These are phyloP conservation scores for Vitis hybrid DNA, from an alignment of 177 flowering plant species.

Conservation along the genomic window DNA sequence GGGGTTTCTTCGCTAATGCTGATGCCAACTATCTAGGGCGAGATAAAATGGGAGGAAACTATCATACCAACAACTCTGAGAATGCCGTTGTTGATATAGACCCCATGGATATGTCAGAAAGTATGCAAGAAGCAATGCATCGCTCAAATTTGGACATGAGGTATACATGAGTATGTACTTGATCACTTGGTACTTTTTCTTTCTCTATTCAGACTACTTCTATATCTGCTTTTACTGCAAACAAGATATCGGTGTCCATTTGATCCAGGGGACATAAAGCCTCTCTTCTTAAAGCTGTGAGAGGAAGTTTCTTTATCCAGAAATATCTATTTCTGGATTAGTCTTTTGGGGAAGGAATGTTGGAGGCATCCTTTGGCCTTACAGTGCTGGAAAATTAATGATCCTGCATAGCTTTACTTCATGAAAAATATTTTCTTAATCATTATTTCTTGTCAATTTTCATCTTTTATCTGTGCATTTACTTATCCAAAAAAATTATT, in stretches of 20 bases:
- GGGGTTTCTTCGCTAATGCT: constrained; percentile 67
- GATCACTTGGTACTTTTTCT: constrained; percentile 12
- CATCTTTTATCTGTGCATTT: too few relatives aligned
- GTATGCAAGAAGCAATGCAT: constrained; percentile 98
- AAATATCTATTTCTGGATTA: too few relatives aligned
- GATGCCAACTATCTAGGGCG: constrained; percentile 60
- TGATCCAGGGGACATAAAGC: background rate
- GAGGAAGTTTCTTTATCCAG: background rate
- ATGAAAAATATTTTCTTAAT: too few relatives aligned
- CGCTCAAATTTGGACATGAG: constrained; percentile 95
- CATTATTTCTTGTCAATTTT: too few relatives aligned
- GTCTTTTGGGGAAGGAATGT: too few relatives aligned
- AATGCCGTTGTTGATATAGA: constrained; percentile 51
- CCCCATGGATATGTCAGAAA: constrained; percentile 86
- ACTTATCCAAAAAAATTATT: too few relatives aligned
- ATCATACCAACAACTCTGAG: constrained; percentile 25
- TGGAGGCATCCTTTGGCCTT: too few relatives aligned
- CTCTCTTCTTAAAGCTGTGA: background rate
- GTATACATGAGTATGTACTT: constrained; percentile 52
- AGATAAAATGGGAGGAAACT: constrained; percentile 45
- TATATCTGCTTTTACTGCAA: background rate
- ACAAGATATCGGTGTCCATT: background rate
- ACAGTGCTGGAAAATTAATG: too few relatives aligned
- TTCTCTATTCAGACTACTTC: background rate
- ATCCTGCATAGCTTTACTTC: too few relatives aligned